These are phyloP conservation scores for Boletus sp. DNA, from an alignment of 768 basidiomycete genomes.

Conservation along the genomic window DNA sequence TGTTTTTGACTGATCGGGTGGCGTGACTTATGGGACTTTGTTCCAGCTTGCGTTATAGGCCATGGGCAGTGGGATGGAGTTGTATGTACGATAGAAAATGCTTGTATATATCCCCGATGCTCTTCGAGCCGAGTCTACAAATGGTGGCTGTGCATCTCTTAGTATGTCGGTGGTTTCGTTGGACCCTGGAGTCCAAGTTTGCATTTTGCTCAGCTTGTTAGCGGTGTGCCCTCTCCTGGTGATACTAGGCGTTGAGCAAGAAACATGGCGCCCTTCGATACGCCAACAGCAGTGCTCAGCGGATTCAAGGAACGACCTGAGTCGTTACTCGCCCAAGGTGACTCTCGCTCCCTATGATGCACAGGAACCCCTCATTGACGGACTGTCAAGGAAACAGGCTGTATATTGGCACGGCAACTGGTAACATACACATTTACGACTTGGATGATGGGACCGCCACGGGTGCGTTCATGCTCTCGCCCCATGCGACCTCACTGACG, in stretches of 20 bases:
- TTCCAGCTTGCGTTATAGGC: conserved; percentile 12
- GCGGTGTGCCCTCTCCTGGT: neutral
- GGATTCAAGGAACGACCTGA: conserved; percentile 37
- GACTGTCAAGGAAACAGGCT: conserved; percentile 46
- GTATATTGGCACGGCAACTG: conserved; percentile 59
- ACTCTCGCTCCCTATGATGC: neutral
- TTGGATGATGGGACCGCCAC: conserved; percentile 37
- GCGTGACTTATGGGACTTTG: neutral
- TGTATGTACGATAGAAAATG: neutral
- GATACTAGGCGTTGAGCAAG: neutral
- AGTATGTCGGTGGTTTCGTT: too few species aligned
- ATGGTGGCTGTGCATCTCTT: conserved; percentile 9
- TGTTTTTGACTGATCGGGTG: neutral
- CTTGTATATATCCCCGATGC: neutral
- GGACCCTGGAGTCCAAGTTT: neutral
- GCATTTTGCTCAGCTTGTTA: neutral
- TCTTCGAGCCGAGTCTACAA: neutral
- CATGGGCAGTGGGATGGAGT: too few species aligned
- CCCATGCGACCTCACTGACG: conserved; percentile 27
- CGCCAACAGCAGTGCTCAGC: conserved; percentile 23
- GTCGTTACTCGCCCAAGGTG: conserved; percentile 32
- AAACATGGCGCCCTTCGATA: conserved; percentile 33
- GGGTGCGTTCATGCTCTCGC: conserved; percentile 31
- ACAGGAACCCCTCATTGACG: neutral
- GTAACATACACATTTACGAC: conserved; percentile 52